Evolutionary conservation across 2,329 filamentous ascomycete species (phyloP).

Genomic region (Plectosphaerella cucumerina): DNA sequence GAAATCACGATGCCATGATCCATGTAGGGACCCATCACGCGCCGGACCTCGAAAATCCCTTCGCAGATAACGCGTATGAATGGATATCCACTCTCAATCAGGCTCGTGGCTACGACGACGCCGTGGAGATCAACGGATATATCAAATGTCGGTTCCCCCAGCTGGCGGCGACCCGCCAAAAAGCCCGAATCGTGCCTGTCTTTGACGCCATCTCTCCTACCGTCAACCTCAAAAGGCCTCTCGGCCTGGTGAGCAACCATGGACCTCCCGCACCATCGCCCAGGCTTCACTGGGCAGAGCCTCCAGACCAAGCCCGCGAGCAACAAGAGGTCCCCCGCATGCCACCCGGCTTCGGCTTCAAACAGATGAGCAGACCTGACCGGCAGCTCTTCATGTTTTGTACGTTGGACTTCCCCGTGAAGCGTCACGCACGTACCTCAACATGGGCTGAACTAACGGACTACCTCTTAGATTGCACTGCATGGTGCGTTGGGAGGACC

Average conservation of each 20-base stretch:
- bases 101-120: not conserved
- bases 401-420: not conserved
- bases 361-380: not conserved
- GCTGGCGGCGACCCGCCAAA: not conserved
- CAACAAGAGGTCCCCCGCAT: not conserved
- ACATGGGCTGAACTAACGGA: not conserved
- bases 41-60: conserved; percentile 6
- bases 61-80: conserved; percentile 10
- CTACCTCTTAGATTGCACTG: conserved; percentile 24
- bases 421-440: too few species aligned
- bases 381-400: conserved; percentile 8
- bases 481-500: conserved; percentile 36
- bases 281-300: too few species aligned
- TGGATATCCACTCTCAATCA: not conserved
- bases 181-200: too few species aligned
- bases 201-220: too few species aligned
- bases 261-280: too few species aligned
- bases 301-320: too few species aligned
- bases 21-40: not conserved
- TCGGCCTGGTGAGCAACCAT: not conserved
- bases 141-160: conserved; percentile 7
- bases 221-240: not conserved
- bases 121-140: conserved; percentile 9
- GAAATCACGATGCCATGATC: too few species aligned
- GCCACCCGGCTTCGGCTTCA: not conserved